phyloP scores from a whole-genome alignment of 495 filamentous ascomycete species.

The Xylaria cubensis region DNA sequence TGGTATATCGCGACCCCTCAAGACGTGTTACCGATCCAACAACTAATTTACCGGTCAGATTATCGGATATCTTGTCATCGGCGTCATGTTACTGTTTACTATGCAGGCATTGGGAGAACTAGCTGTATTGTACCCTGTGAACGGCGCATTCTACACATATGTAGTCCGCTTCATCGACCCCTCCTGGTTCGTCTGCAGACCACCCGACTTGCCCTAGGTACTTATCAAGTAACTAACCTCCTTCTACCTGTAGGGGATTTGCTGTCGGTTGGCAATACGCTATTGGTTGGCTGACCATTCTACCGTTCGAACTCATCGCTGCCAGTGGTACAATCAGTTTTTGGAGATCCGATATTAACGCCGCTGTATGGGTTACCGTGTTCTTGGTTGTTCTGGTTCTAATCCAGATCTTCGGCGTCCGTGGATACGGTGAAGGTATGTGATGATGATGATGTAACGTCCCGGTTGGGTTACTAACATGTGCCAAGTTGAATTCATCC shows the following conservation, averaged over 20 bases:
- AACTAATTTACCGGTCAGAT: conserved; percentile 41
- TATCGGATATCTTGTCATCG: conserved; percentile 59
- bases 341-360: conserved; percentile 52
- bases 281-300: conserved; percentile 61
- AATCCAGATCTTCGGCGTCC: conserved; percentile 71
- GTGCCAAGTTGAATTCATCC: conserved; percentile 49
- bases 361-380: conserved; percentile 62
- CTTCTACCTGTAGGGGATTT: conserved; percentile 59
- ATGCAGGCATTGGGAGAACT: conserved; percentile 71
- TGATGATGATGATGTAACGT: conserved; percentile 28
- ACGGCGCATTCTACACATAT: conserved; percentile 64
- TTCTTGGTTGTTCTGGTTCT: conserved; percentile 57
- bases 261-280: conserved; percentile 80
- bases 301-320: conserved; percentile 60
- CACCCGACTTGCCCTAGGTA: not conserved
- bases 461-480: conserved; percentile 43
- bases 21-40: not conserved
- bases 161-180: conserved; percentile 72
- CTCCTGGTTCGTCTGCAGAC: conserved; percentile 54
- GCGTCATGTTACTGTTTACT: conserved; percentile 53
- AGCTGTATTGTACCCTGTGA: conserved; percentile 70
- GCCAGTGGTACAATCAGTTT: conserved; percentile 54
- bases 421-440: conserved; percentile 60
- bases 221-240: not conserved
- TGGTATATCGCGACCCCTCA: conserved; percentile 43